Evolutionary conservation across 2,329 filamentous ascomycete genomes (phyloP).

Genomic region (Pseudogymnoascus verrucosus): DNA sequence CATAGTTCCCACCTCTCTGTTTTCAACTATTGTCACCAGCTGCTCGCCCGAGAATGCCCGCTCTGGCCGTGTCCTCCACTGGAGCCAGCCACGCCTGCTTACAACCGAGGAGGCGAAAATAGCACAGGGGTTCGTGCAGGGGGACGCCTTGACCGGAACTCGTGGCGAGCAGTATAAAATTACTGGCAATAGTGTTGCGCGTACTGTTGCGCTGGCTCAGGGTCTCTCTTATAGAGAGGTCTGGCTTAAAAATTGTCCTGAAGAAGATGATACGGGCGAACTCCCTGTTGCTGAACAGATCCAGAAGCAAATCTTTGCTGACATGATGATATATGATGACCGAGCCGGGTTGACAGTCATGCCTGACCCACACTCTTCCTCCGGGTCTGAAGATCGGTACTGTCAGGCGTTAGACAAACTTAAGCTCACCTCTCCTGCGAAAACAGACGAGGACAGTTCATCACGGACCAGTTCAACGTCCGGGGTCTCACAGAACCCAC

Average conservation of each 20-base stretch:
- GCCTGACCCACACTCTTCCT: neutral
- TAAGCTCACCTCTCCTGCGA: neutral
- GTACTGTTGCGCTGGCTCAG: constrained; percentile 57
- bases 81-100: constrained; percentile 52
- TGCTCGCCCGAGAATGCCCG: constrained; percentile 45
- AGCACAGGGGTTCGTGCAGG: constrained; percentile 62
- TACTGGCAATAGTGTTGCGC: constrained; percentile 69
- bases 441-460: neutral
- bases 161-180: constrained; percentile 51
- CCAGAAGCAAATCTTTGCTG: neutral
- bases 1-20: constrained; percentile 42
- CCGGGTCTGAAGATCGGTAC: neutral
- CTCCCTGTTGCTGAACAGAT: neutral
- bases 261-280: neutral
- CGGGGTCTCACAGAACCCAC: neutral
- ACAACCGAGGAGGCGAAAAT: constrained; percentile 60
- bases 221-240: constrained; percentile 58
- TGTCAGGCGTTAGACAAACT: neutral
- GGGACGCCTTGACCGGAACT: constrained; percentile 60
- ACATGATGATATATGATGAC: neutral
- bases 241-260: constrained; percentile 29
- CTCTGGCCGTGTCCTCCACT: constrained; percentile 53
- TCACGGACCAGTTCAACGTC: neutral
- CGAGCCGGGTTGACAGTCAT: neutral
- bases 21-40: constrained; percentile 56